phyloP scores from a whole-genome alignment of 495 filamentous ascomycete species.

The Aeminium ludgeri region DNA sequence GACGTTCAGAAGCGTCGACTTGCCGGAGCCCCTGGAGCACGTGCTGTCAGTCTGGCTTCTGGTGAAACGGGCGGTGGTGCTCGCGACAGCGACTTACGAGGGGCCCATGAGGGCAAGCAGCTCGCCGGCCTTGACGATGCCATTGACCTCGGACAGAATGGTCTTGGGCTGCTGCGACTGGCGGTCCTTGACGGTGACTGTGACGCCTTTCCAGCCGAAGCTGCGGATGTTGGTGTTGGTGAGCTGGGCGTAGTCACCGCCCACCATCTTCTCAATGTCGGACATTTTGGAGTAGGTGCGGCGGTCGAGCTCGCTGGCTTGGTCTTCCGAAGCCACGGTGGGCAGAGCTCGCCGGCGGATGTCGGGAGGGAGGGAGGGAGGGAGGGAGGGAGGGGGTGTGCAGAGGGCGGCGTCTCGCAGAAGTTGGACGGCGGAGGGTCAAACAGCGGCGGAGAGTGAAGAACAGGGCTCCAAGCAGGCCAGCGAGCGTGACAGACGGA shows the following conservation, averaged over 20 bases:
- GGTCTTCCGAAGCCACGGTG: no score
- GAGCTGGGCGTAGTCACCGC: slow-evolving; percentile 23
- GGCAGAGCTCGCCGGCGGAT: no score
- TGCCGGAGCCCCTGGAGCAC: slow-evolving; percentile 41
- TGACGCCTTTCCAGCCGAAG: slow-evolving; percentile 45
- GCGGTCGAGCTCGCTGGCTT: neutral
- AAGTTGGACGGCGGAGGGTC: no score
- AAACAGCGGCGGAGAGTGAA: no score
- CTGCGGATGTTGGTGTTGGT: slow-evolving; percentile 26
- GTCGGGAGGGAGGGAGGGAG: no score
- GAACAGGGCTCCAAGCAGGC: no score
- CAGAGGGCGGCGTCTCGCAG: no score
- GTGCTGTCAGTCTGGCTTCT: no score
- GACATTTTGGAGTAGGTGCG: slow-evolving; percentile 16
- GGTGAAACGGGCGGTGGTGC: no score
- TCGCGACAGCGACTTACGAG: slow-evolving; percentile 21
- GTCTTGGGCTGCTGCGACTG: slow-evolving; percentile 40
- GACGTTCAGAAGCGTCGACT: slow-evolving; percentile 61
- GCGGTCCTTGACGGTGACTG: slow-evolving; percentile 52
- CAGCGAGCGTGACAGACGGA: no score
- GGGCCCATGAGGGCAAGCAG: slow-evolving; percentile 63
- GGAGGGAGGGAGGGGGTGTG: no score
- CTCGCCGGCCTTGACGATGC: slow-evolving; percentile 44
- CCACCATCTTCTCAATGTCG: slow-evolving; percentile 24
- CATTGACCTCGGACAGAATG: slow-evolving; percentile 37